Conservation (phyloP, 2,329 filamentous ascomycete species). For the Corynespora cassiicola region DNA sequence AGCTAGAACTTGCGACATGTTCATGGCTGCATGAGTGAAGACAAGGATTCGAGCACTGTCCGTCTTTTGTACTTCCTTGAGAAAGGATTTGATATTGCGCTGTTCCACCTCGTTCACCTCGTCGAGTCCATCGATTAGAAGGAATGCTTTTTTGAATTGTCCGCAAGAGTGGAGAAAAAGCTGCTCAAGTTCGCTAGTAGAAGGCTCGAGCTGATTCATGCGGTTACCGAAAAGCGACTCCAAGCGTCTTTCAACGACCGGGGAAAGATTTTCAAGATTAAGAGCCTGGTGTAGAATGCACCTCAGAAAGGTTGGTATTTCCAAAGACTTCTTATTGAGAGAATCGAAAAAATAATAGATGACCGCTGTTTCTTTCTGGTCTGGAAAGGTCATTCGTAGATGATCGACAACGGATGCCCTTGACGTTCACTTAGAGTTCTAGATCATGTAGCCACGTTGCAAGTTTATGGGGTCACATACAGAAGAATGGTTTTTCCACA, state of each 20-base stretch:
- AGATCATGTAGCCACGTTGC: not conserved
- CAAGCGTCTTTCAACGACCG: slow-evolving; percentile 14
- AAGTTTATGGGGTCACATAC: slow-evolving; percentile 12
- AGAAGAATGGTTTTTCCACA: slow-evolving; percentile 23
- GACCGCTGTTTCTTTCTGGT: slow-evolving; percentile 14
- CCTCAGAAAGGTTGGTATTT: slow-evolving; percentile 18
- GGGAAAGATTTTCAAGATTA: slow-evolving; percentile 14
- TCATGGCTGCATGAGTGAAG: slow-evolving; percentile 18
- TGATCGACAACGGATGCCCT: slow-evolving; percentile 18
- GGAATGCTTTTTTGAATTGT: slow-evolving; percentile 16
- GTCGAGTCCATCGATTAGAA: slow-evolving; percentile 28
- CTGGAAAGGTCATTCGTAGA: slow-evolving; percentile 11
- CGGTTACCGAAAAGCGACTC: slow-evolving; percentile 18
- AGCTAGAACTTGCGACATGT: slow-evolving; percentile 20
- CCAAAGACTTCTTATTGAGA: slow-evolving; percentile 17
- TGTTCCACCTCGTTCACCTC: slow-evolving; percentile 18
- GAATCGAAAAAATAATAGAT: slow-evolving; percentile 25
- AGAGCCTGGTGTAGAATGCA: slow-evolving; percentile 19
- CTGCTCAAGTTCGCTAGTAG: slow-evolving; percentile 15
- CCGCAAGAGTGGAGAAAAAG: slow-evolving; percentile 14
- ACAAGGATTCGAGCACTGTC: slow-evolving; percentile 19
- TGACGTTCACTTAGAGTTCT: slow-evolving; percentile 3
- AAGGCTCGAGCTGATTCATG: slow-evolving; percentile 17
- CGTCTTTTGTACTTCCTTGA: slow-evolving; percentile 19
- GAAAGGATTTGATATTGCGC: slow-evolving; percentile 20